phyloP scores from a whole-genome alignment of 108 stramenopile species.

The Mediolabrus comicus region DNA sequence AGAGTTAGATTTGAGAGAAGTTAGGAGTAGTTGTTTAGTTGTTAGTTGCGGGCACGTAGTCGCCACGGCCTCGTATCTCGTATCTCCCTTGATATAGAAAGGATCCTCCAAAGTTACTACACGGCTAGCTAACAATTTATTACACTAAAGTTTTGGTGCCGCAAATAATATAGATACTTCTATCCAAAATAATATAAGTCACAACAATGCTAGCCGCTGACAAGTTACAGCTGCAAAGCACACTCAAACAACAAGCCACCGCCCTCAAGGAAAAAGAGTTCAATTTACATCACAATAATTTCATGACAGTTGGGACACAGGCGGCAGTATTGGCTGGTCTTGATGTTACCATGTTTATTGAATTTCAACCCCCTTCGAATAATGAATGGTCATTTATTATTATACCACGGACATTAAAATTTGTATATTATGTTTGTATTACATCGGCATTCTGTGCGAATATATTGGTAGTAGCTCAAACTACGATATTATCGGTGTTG shows the following conservation, averaged over 20 bases:
- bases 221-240: constrained; percentile 84
- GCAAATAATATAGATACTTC: too few relatives aligned
- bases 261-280: constrained; percentile 94
- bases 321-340: constrained; percentile 87
- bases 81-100: too few relatives aligned
- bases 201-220: constrained; percentile 86
- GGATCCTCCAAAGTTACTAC: too few relatives aligned
- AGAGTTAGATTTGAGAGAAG: too few relatives aligned
- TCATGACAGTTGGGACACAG: constrained; percentile 89
- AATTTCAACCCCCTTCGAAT: constrained; percentile 75
- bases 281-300: constrained; percentile 86
- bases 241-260: constrained; percentile 86
- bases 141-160: background rate
- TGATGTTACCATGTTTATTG: constrained; percentile 93
- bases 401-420: constrained; percentile 58
- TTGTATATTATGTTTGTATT: constrained; percentile 77
- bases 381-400: constrained; percentile 47
- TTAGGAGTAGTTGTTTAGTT: too few relatives aligned
- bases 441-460: constrained; percentile 84
- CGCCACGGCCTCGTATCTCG: too few relatives aligned
- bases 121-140: too few relatives aligned
- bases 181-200: background rate
- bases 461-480: constrained; percentile 82
- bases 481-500: constrained; percentile 77
- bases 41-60: too few relatives aligned